Conservation (phyloP, 306 rosid genomes). For the Corylus heterophylla region DNA sequence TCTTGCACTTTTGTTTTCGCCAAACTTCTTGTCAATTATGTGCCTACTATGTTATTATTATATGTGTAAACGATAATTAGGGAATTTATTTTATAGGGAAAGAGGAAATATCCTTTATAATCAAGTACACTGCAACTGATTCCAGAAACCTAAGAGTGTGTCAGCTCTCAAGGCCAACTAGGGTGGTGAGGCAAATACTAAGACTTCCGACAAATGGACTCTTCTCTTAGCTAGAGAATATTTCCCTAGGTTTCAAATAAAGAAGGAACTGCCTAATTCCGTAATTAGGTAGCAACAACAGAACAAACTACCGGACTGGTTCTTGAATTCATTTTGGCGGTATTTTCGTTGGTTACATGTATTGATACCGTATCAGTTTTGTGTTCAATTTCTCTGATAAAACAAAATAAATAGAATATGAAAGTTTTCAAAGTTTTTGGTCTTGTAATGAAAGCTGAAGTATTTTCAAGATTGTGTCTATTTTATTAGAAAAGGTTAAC, state of each 20-base stretch:
- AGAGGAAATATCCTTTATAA: too few relatives aligned
- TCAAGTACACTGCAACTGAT: neutral
- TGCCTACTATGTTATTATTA: too few relatives aligned
- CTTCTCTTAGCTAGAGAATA: too few relatives aligned
- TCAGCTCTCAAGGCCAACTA: neutral
- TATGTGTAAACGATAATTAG: too few relatives aligned
- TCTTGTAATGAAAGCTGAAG: neutral
- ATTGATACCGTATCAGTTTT: neutral
- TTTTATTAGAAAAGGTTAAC: too few relatives aligned
- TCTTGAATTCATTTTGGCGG: neutral
- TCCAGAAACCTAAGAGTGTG: neutral
- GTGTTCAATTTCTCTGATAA: neutral
- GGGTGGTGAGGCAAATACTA: neutral
- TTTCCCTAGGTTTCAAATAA: neutral
- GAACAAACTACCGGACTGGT: neutral
- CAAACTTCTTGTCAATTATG: too few relatives aligned
- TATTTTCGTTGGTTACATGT: neutral
- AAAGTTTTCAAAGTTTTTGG: neutral
- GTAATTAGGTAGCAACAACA: neutral
- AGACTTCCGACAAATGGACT: neutral
- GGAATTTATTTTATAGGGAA: too few relatives aligned
- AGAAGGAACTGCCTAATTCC: neutral
- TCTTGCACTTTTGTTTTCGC: too few relatives aligned
- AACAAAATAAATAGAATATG: neutral
- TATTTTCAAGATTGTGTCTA: neutral